These are phyloP conservation scores for Pseudozyma thailandica DNA, from an alignment of 1,284 basidiomycete species.

Conservation along the genomic window DNA sequence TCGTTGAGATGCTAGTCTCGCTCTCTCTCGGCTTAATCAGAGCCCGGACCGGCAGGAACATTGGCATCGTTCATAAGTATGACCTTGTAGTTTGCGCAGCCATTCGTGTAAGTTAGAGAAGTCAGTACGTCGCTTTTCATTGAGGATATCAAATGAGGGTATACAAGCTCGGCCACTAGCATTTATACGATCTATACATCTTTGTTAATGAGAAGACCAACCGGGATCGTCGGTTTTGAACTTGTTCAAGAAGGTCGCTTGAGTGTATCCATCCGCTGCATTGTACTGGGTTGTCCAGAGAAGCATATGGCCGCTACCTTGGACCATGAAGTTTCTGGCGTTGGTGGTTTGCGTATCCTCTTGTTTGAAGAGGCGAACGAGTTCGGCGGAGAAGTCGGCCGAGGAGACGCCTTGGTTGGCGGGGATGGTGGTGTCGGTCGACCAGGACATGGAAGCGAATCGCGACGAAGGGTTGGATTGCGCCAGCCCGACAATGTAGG, in stretches of 20 bases:
- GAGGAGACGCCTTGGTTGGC: constrained; percentile 21
- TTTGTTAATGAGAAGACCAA: constrained; percentile 35
- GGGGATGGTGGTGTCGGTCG: constrained; percentile 31
- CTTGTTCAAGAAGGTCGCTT: constrained; percentile 32
- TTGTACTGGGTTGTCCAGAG: constrained; percentile 23
- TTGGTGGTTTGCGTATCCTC: constrained; percentile 19
- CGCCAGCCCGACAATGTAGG: constrained; percentile 31
- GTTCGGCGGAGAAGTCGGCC: constrained; percentile 11
- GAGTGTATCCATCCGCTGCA: constrained; percentile 22
- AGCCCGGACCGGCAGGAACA: too few species aligned
- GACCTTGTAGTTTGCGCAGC: too few species aligned
- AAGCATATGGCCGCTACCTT: constrained; percentile 17
- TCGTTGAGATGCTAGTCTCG: constrained; percentile 14
- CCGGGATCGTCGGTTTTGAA: constrained; percentile 28
- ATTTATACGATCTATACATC: too few species aligned
- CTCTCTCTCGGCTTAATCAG: not conserved
- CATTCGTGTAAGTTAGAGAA: too few species aligned
- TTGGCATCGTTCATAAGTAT: too few species aligned
- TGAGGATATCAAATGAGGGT: constrained; percentile 1
- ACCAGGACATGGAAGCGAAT: constrained; percentile 31
- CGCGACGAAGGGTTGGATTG: constrained; percentile 23
- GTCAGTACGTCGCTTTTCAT: not conserved
- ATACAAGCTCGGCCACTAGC: not conserved
- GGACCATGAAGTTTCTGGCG: constrained; percentile 25
- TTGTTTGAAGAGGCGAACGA: constrained; percentile 14